Evolutionary conservation across 441 rosid species (phyloP).

Genomic region (Gossypium gossypioides): DNA sequence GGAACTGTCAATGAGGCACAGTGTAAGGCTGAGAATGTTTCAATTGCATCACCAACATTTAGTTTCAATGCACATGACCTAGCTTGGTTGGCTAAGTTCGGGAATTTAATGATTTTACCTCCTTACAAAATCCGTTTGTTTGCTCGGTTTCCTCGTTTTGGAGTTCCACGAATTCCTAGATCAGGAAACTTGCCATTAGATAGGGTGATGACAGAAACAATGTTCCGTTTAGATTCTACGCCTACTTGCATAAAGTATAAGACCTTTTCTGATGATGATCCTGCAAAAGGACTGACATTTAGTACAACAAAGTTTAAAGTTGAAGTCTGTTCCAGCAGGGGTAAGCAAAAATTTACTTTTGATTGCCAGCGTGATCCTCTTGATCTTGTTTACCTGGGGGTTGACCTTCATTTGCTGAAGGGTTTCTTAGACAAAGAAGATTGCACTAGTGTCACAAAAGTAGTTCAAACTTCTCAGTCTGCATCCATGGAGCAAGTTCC

Average conservation of each 20-base stretch:
- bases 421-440: conserved; percentile 55
- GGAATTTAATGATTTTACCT: conserved; percentile 71
- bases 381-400: conserved; percentile 91
- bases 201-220: conserved; percentile 89
- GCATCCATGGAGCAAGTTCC: conserved; percentile 53
- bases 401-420: conserved; percentile 85
- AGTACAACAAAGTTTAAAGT: conserved; percentile 68
- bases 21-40: conserved; percentile 32
- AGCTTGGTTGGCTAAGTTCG: conserved; percentile 80
- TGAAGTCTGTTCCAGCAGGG: conserved; percentile 75
- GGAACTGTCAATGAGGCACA: background rate
- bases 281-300: conserved; percentile 83
- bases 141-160: conserved; percentile 92
- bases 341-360: conserved; percentile 82
- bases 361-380: conserved; percentile 81
- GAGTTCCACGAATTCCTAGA: conserved; percentile 64
- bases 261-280: conserved; percentile 83
- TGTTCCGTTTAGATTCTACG: conserved; percentile 75
- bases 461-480: conserved; percentile 48
- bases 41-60: conserved; percentile 47
- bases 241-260: conserved; percentile 66
- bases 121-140: conserved; percentile 89
- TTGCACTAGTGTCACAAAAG: conserved; percentile 43
- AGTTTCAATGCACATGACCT: conserved; percentile 88
- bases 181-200: conserved; percentile 91